Conservation (phyloP, 768 basidiomycete genomes). For the Leccinum sublutescens region DNA sequence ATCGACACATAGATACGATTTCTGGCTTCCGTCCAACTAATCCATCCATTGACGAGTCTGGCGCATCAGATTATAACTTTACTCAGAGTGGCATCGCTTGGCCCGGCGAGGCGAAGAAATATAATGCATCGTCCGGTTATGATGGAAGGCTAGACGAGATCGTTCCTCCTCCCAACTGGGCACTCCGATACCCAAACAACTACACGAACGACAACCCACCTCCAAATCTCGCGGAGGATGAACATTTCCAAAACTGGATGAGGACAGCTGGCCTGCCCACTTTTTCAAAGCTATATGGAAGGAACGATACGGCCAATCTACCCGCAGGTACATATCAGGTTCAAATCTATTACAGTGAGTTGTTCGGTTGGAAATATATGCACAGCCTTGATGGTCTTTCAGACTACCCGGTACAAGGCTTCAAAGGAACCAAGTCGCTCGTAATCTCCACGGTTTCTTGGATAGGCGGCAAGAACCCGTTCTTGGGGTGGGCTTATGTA, state of each 20-base stretch:
- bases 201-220: slow-evolving; percentile 65
- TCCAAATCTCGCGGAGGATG: slow-evolving; percentile 72
- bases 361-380: not conserved
- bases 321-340: slow-evolving; percentile 73
- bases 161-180: slow-evolving; percentile 95
- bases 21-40: slow-evolving; percentile 51
- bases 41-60: slow-evolving; percentile 41
- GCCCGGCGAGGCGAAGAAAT: slow-evolving; percentile 93
- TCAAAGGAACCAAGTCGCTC: slow-evolving; percentile 93
- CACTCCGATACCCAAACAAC: slow-evolving; percentile 61
- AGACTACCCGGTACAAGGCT: slow-evolving; percentile 93
- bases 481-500: slow-evolving; percentile 98
- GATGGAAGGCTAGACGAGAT: slow-evolving; percentile 54
- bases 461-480: slow-evolving; percentile 98
- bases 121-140: slow-evolving; percentile 58
- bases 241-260: slow-evolving; percentile 99
- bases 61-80: slow-evolving; percentile 61
- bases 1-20: slow-evolving; percentile 68
- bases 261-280: slow-evolving; percentile 95
- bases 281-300: slow-evolving; percentile 91
- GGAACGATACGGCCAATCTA: slow-evolving; percentile 81
- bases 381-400: slow-evolving; percentile 9
- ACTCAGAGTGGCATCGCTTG: slow-evolving; percentile 86
- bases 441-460: slow-evolving; percentile 97
- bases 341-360: slow-evolving; percentile 72